phyloP scores from a whole-genome alignment of 148 eudicot species.

The Rhododendron kiyosumense region DNA sequence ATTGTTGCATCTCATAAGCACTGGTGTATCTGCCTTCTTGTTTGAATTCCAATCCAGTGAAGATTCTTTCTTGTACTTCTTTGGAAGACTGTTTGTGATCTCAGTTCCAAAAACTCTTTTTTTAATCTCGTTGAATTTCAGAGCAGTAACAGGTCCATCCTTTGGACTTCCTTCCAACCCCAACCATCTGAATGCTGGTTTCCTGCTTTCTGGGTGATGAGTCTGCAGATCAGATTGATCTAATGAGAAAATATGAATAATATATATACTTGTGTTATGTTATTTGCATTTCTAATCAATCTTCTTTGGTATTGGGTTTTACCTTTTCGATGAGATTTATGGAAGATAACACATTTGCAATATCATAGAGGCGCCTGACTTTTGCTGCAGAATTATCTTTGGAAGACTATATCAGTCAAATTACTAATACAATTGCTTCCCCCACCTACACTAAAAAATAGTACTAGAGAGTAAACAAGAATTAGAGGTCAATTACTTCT shows the following conservation, averaged over 20 bases:
- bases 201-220: constrained; percentile 62
- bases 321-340: constrained; percentile 90
- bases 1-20: constrained; percentile 24
- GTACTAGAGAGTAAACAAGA: background rate
- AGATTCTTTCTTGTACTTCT: constrained; percentile 42
- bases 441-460: background rate
- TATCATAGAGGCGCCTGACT: constrained; percentile 83
- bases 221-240: constrained; percentile 32
- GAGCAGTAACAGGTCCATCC: constrained; percentile 15
- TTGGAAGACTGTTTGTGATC: constrained; percentile 50
- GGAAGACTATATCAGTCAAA: constrained; percentile 24
- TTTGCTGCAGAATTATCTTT: constrained; percentile 63
- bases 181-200: constrained; percentile 92
- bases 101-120: constrained; percentile 75
- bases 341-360: constrained; percentile 82
- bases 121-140: constrained; percentile 32
- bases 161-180: constrained; percentile 35
- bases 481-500: constrained; percentile 45
- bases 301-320: background rate
- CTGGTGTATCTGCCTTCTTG: constrained; percentile 19
- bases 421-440: background rate
- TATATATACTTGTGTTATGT: background rate
- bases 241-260: background rate
- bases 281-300: background rate
- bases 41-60: constrained; percentile 25